phyloP scores from a whole-genome alignment of 1,139 yeast genomes.

The Scheffersomyces cryptocercus region DNA sequence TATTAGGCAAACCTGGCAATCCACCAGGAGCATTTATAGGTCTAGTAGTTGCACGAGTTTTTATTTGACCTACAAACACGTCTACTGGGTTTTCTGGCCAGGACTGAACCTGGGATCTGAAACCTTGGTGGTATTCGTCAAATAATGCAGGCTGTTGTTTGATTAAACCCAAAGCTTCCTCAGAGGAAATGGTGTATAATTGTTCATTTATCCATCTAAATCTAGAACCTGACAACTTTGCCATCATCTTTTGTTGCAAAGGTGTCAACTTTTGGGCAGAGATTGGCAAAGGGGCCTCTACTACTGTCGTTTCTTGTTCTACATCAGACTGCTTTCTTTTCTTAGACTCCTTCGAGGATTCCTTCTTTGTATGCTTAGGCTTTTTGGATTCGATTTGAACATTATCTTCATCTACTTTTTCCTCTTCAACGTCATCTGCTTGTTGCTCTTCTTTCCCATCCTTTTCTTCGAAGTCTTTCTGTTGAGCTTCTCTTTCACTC shows the following conservation, averaged over 20 bases:
- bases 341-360: conserved; percentile 7
- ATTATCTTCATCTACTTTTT: conserved; percentile 12
- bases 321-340: not conserved
- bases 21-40: conserved; percentile 95
- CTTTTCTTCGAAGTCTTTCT: conserved; percentile 14
- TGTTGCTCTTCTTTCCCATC: conserved; percentile 5
- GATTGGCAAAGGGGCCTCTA: conserved; percentile 19
- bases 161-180: conserved; percentile 71
- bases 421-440: conserved; percentile 11
- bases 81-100: conserved; percentile 99
- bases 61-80: conserved; percentile 74
- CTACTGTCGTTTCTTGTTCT: not conserved
- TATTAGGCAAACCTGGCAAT: conserved; percentile 63
- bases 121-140: conserved; percentile 94
- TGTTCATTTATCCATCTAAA: conserved; percentile 98
- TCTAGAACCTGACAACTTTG: conserved; percentile 89
- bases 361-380: conserved; percentile 9
- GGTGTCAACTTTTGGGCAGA: conserved; percentile 66
- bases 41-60: conserved; percentile 54
- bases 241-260: conserved; percentile 93
- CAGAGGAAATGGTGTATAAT: conserved; percentile 80
- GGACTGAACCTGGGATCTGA: conserved; percentile 87
- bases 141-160: conserved; percentile 83
- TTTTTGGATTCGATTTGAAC: conserved; percentile 5
- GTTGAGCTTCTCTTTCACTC: conserved; percentile 30